Percentiles rank a stretch among this genome's conserved stretches.
These are phyloP conservation scores for Aspergillus funiculosus DNA, from an alignment of 495 filamentous ascomycete genomes.

Conservation along the genomic window DNA sequence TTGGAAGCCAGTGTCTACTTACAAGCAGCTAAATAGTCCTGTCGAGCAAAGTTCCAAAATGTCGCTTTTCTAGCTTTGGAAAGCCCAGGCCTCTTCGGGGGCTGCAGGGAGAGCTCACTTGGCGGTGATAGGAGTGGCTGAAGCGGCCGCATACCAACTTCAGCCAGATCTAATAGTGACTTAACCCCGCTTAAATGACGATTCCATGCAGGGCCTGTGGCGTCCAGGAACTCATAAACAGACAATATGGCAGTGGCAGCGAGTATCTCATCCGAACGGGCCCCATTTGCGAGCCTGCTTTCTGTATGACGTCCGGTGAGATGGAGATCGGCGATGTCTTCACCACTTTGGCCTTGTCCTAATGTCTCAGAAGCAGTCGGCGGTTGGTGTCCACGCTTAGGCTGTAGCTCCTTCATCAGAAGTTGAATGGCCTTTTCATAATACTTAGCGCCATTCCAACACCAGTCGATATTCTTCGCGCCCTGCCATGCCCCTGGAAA, in stretches of 20 bases:
- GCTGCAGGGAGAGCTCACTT: conserved; percentile 26
- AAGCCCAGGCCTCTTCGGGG: conserved; percentile 32
- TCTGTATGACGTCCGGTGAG: conserved; percentile 37
- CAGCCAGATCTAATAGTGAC: conserved; percentile 55
- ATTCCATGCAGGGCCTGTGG: conserved; percentile 54
- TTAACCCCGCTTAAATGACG: conserved; percentile 61
- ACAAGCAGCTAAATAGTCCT: conserved; percentile 61
- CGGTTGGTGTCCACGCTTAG: conserved; percentile 37
- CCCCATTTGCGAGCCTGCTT: conserved; percentile 35
- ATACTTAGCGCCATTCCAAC: conserved; percentile 53
- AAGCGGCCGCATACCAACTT: conserved; percentile 58
- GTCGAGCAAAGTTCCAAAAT: conserved; percentile 62
- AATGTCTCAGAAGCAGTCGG: conserved; percentile 33
- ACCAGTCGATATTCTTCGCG: conserved; percentile 45
- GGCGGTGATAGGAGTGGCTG: conserved; percentile 39
- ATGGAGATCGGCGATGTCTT: conserved; percentile 32
- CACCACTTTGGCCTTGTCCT: conserved; percentile 34
- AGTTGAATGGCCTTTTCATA: conserved; percentile 61
- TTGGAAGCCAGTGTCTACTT: conserved; percentile 23
- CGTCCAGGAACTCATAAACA: conserved; percentile 60
- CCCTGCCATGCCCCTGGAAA: conserved; percentile 49
- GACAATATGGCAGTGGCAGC: conserved; percentile 59
- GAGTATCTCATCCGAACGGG: conserved; percentile 54
- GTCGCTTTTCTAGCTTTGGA: conserved; percentile 54
- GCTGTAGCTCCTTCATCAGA: conserved; percentile 52